Base-by-base conservation (phyloP, 2,329 filamentous ascomycete species). In the Lachnellula suecica region DNA sequence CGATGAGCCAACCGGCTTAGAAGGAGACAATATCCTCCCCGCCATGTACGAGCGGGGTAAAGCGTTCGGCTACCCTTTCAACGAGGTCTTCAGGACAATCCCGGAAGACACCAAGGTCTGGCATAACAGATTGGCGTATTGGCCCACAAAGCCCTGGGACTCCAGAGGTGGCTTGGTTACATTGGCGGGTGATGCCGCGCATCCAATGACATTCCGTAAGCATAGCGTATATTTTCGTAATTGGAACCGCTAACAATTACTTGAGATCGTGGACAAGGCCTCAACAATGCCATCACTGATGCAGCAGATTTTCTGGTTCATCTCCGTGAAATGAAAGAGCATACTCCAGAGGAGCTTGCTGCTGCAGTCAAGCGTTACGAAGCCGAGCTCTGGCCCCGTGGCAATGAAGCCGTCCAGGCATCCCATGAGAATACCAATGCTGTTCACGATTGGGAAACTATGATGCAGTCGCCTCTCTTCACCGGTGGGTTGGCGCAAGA, bases 141-240 rank as follows among this genome's bases (percentile, higher is more conserved):
- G 71, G 59, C 71, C 70, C 0, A 67, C 64, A 19, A 65, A 64
- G 2, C 60, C 64, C 6, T 79, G 76, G 74, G 66, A 74, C 52
- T 74, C 74, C 44, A 63, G 59, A 11, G 62, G 65, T 37, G 77
- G 77, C 3, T 67, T 70, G 1, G 72, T 77, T 3, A 77, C 77
- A 1, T 63, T 83, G 1, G 69, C 74, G 4, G 79, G 80, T 3
- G 80, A 83, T 60, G 74, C 79, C 2, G 79, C 79, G 0, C 79
- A 83, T 63, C 74, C 79, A n/a, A 82, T 83, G 79, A 79, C 78
- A 17, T 59, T 58, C 25, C 61, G 61, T 63, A 44, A 51, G 58
- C 27, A 35, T 29, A 7, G 4, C 15, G 22, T 3, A 24, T 20
- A 23, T 44, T 22, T 27, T 25, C 19, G 11, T 11, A 11, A 10